Evolutionary conservation across 2,329 filamentous ascomycete genomes (phyloP), one percentile per base, ranked within the genome.

Genomic region (Dendrostoma leiphaemia): DNA sequence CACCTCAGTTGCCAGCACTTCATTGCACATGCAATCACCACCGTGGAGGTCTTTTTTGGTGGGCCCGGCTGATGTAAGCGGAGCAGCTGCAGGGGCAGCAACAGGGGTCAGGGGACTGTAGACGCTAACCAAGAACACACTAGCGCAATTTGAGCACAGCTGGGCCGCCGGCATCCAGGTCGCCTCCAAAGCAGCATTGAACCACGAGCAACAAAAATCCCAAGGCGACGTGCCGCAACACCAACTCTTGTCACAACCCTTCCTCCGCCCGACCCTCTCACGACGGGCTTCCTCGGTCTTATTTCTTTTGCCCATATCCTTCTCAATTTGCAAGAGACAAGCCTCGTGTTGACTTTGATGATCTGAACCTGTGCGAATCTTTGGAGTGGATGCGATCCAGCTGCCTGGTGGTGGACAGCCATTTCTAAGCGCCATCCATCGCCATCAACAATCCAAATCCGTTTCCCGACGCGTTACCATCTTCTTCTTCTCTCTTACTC

Each of bases 341-440:
- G 41, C n/a, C 7, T 31, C 24, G 24, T 41, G 15, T 46, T 55
- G 23, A 12, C 17, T 59, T 59, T 46, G 54, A 59, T 57, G 54
- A 47, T 51, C 41, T 51, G 47, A 54, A 48, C 28, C 29, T 48
- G 41, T 32, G 46, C 43, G 57, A 43, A 24, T 43, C 53, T 51
- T 53, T 41, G 51, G 54, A 57, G 54, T 52, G 40, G 47, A 51
- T 59, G 57, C 54, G 57, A 44, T 44, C 51, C 49, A 56, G 57
- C 53, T 53, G 57, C 32, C 37, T 49, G 53, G 40, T 53, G 50
- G 50, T 54, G 41, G 57, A 38, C 48, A 48, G 48, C 54, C 47
- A 54, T 54, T 59, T 59, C 54, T 59, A 59, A 57, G 53, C 50
- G 41, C 47, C 46, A 28, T 38, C 47, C n/a, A n/a, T n/a, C n/a